Evolutionary conservation across 352 stramenopile genomes (phyloP).

Genomic region (Globisporangium ultimum): DNA sequence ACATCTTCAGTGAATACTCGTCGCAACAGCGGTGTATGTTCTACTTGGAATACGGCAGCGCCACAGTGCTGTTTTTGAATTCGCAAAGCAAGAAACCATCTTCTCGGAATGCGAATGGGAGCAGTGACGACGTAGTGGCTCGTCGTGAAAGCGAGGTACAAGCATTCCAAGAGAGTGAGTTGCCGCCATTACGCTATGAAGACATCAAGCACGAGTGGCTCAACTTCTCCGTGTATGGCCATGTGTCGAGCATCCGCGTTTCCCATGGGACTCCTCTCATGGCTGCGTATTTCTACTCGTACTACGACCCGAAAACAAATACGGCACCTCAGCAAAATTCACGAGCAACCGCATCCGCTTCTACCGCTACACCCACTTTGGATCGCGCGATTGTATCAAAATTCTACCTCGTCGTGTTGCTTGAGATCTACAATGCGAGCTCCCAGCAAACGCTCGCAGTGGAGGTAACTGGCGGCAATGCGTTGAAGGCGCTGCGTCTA

Average conservation of each 20-base stretch:
- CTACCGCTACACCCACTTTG: constrained; percentile 17
- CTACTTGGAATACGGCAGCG: constrained; percentile 67
- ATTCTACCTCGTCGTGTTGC: constrained; percentile 58
- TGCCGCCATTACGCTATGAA: constrained; percentile 20
- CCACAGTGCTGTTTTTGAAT: constrained; percentile 43
- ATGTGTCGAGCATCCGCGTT: constrained; percentile 46
- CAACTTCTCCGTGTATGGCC: constrained; percentile 53
- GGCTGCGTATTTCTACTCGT: constrained; percentile 65
- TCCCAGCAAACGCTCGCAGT: constrained; percentile 38
- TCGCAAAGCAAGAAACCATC: background rate
- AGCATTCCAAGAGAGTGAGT: constrained; percentile 16
- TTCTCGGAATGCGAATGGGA: background rate
- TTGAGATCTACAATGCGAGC: constrained; percentile 49
- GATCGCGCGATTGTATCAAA: constrained; percentile 55
- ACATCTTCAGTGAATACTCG: constrained; percentile 58
- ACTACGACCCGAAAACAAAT: constrained; percentile 64
- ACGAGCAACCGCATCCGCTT: constrained; percentile 1
- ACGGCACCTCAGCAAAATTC: constrained; percentile 11
- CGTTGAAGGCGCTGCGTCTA: constrained; percentile 36
- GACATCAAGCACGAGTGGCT: constrained; percentile 31
- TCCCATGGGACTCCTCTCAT: constrained; percentile 59
- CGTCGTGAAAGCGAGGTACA: constrained; percentile 3
- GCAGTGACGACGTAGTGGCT: background rate
- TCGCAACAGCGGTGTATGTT: constrained; percentile 43
- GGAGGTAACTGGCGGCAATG: constrained; percentile 50